Evolutionary conservation across 2,329 filamentous ascomycete species (phyloP), one percentile per base, ranked within the genome.

Genomic region (Magnaporthiopsis rhizophila): DNA sequence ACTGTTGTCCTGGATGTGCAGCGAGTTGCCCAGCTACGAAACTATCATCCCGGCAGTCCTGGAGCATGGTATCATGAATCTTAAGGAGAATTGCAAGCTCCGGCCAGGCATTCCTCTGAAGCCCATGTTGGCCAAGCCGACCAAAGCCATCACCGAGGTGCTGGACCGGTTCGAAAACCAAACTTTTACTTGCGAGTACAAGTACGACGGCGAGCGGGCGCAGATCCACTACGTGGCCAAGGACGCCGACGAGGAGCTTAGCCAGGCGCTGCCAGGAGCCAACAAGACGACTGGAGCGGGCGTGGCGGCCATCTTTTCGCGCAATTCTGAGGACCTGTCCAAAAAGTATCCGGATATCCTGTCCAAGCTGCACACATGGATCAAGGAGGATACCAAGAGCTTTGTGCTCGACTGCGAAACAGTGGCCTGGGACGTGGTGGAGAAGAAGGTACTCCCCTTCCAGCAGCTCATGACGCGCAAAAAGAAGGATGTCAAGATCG

Each of bases 361-460:
- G 38, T 88, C 85, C 28, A 97, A 96, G 74, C 84, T 99, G 15
- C 83, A 91, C 53, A 88, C 85, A 0, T 99, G 95, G 95, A 88
- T 99, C 69, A 96, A 96, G 74, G 80, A 87, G 2, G 91, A 89
- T 36, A 97, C 95, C 13, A 91, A 90, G 77, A 97, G 92, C 73
- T 99, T 99, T 72, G 95, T 99, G 18, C 81, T 99, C n/a, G 95
- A 99, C 74, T 99, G 95, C 74, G 95, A 99, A 79, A 97, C 94
- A 0, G 95, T 98, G 15, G 95, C 91, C 0, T 98, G 95, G 94
- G 95, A 99, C 75, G 84, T 91, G n/a, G 83, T 84, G 1, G 92
- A 95, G 80, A 97, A 97, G 82, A 97, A 97, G 75, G 91, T 99
- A 18, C 77, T 99, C 56, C 95, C 95, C 0, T 99, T 99, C 80